Conservation (phyloP, 345 rosid genomes). For the Stellera chamaejasme region DNA sequence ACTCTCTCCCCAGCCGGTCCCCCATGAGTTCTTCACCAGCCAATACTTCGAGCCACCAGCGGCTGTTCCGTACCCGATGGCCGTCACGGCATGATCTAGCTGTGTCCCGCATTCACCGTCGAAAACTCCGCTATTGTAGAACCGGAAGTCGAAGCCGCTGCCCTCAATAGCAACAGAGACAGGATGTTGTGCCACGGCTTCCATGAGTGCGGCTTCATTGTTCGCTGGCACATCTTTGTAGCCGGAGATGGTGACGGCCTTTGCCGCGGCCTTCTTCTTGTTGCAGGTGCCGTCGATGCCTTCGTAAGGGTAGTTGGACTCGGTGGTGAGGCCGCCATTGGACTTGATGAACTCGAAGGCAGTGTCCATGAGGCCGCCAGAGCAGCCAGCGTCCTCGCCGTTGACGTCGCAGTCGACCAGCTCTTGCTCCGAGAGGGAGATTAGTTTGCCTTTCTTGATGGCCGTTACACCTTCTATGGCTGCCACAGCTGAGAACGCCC, state of each 20-base stretch:
- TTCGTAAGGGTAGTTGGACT: constrained; percentile 31
- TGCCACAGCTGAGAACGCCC: constrained; percentile 62
- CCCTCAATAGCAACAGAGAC: constrained; percentile 37
- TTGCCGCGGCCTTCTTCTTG: neutral
- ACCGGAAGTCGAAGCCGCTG: constrained; percentile 18
- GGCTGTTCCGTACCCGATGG: constrained; percentile 44
- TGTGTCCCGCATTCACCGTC: constrained; percentile 26
- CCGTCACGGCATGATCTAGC: constrained; percentile 38
- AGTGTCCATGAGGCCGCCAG: constrained; percentile 26
- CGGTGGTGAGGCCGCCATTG: constrained; percentile 42
- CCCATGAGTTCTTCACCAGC: constrained; percentile 68
- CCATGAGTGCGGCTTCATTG: constrained; percentile 33
- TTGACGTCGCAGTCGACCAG: constrained; percentile 38
- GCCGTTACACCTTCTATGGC: constrained; percentile 44
- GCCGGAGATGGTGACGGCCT: constrained; percentile 24
- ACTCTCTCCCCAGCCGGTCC: constrained; percentile 40
- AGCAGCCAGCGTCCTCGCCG: constrained; percentile 27
- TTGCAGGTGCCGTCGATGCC: constrained; percentile 28
- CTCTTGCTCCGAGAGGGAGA: constrained; percentile 55
- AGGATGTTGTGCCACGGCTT: constrained; percentile 46
- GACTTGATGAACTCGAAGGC: constrained; percentile 34
- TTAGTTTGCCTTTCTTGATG: constrained; percentile 31
- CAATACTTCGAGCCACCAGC: constrained; percentile 39
- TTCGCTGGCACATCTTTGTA: constrained; percentile 30
- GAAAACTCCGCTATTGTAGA: constrained; percentile 39